Percentiles rank a stretch among this genome's conserved stretches.
Conservation (phyloP, 768 basidiomycete species). For the Termitomyces sp. region DNA sequence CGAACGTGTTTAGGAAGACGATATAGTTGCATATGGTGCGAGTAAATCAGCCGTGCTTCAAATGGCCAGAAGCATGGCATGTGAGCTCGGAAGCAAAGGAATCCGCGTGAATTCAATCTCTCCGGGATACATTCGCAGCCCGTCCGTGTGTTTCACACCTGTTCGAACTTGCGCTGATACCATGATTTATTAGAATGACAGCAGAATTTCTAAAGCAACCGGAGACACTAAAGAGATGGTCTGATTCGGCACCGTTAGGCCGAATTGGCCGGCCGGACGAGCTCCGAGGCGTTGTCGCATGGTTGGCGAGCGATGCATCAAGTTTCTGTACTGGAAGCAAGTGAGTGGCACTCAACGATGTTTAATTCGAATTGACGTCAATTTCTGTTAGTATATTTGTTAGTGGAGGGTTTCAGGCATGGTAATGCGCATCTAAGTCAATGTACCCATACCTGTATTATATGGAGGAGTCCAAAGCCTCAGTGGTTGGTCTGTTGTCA, state of each 20-base stretch:
- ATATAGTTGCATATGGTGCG: constrained; percentile 49
- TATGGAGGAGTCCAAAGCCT: no score
- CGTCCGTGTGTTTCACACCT: constrained; percentile 27
- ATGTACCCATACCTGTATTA: not conserved
- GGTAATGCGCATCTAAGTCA: constrained; percentile 30
- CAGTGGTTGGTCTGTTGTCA: not conserved
- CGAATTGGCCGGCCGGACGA: constrained; percentile 73
- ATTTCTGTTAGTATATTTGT: constrained; percentile 46
- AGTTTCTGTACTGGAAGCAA: constrained; percentile 81
- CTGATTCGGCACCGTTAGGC: constrained; percentile 59
- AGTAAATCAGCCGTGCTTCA: constrained; percentile 76
- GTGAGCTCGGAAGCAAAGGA: constrained; percentile 59
- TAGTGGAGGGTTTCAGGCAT: constrained; percentile 58
- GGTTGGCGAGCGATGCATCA: constrained; percentile 73
- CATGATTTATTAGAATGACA: constrained; percentile 53
- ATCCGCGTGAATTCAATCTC: constrained; percentile 77
- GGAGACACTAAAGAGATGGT: constrained; percentile 59
- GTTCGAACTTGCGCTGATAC: not conserved
- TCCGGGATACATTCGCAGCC: constrained; percentile 70
- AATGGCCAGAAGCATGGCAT: constrained; percentile 78
- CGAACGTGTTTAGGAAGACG: not conserved
- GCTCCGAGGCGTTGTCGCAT: constrained; percentile 62
- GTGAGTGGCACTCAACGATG: constrained; percentile 31
- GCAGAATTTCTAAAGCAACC: constrained; percentile 64
- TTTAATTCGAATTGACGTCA: not conserved